Evolutionary conservation across 1,139 yeast genomes (phyloP).

Genomic region (Groenewaldozyma auringiensis): DNA sequence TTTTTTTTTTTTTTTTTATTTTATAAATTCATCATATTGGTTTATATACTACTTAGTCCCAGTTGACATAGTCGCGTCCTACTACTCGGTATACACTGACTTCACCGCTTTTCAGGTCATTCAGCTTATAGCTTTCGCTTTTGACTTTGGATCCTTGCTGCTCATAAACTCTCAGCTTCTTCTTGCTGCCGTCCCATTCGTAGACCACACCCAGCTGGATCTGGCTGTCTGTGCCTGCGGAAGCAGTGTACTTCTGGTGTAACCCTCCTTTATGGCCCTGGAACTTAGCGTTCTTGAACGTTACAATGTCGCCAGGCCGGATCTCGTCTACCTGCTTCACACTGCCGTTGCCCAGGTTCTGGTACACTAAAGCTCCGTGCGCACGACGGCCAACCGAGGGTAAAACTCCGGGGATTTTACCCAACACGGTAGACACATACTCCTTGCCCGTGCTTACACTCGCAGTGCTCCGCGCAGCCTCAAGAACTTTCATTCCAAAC

Average conservation of each 20-base stretch:
- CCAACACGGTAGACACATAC: slow-evolving; percentile 30
- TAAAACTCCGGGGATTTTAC: slow-evolving; percentile 36
- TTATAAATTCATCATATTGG: neutral
- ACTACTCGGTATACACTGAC: slow-evolving; percentile 69
- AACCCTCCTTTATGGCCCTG: slow-evolving; percentile 54
- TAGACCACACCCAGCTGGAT: slow-evolving; percentile 41
- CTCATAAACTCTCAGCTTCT: slow-evolving; percentile 69
- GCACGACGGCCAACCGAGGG: slow-evolving; percentile 60
- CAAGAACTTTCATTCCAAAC: slow-evolving; percentile 28
- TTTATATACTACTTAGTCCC: slow-evolving; percentile 42
- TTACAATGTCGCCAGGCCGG: slow-evolving; percentile 75
- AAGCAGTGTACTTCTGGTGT: slow-evolving; percentile 39
- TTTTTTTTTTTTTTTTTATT: neutral
- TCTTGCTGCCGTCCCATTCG: slow-evolving; percentile 69
- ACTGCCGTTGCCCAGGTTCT: slow-evolving; percentile 51
- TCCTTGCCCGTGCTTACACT: slow-evolving; percentile 21
- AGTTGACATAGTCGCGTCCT: slow-evolving; percentile 54
- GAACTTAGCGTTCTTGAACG: slow-evolving; percentile 68
- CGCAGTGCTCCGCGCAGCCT: slow-evolving; percentile 24
- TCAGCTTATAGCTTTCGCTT: slow-evolving; percentile 56
- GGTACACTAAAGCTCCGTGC: slow-evolving; percentile 66
- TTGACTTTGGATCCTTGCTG: slow-evolving; percentile 35
- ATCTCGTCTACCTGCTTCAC: slow-evolving; percentile 55
- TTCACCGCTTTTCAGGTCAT: slow-evolving; percentile 72
- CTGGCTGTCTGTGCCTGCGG: slow-evolving; percentile 41